phyloP scores from a whole-genome alignment of 257 asterid genomes.

The Jacaranda mimosifolia region DNA sequence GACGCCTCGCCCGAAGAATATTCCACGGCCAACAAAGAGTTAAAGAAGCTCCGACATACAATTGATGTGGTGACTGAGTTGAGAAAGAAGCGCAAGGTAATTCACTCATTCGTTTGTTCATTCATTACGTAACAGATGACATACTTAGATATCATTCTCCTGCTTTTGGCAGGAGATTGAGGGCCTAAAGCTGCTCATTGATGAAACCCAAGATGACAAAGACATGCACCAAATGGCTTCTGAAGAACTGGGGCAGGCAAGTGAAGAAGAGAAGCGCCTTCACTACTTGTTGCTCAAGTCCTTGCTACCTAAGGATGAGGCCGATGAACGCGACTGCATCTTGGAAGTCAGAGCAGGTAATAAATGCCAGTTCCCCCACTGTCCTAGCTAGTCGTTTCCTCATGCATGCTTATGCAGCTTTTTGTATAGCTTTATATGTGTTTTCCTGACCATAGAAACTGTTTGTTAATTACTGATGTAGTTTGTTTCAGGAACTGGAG shows the following conservation, averaged over 20 bases:
- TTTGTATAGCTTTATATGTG: neutral
- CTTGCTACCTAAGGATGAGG: constrained; percentile 92
- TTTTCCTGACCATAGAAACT: neutral
- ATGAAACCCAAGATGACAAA: constrained; percentile 79
- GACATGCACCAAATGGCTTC: constrained; percentile 92
- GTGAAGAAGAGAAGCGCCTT: constrained; percentile 74
- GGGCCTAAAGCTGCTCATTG: constrained; percentile 66
- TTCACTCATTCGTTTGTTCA: neutral
- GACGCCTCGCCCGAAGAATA: constrained; percentile 77
- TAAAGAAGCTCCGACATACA: constrained; percentile 73
- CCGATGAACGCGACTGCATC: constrained; percentile 92
- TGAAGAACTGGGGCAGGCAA: constrained; percentile 74
- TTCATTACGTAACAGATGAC: neutral
- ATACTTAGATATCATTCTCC: neutral
- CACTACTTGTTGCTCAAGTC: constrained; percentile 74
- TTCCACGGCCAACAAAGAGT: constrained; percentile 84
- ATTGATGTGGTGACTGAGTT: constrained; percentile 63
- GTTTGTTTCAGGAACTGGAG: constrained; percentile 80
- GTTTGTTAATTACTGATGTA: constrained; percentile 21
- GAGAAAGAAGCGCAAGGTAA: constrained; percentile 80
- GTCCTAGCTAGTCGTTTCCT: neutral
- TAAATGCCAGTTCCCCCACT: constrained; percentile 2
- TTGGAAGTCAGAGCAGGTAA: constrained; percentile 98
- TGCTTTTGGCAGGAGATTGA: constrained; percentile 68
- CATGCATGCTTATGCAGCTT: constrained; percentile 24